Base-by-base conservation (phyloP, 2,329 filamentous ascomycete genomes). In the Aspergillus fumigatus region DNA sequence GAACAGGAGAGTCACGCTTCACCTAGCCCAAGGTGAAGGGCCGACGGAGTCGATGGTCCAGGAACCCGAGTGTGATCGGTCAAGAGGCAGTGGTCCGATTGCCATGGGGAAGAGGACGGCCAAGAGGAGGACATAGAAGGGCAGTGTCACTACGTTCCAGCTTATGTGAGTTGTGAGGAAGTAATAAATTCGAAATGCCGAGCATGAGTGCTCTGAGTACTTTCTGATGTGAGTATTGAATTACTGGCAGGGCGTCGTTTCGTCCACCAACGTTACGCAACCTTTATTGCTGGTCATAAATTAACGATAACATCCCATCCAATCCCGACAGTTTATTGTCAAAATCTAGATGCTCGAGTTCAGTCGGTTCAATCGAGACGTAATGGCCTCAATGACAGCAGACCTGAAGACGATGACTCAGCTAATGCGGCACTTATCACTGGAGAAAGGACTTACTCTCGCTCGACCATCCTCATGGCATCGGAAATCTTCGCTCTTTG, bases 381-480 rank as follows among this genome's bases (percentile, higher is more conserved):
- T 75, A 26, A 77, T 77, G 7, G 72, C 73, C 29, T 77, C 74
- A 51, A 77, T 77, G 40, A 77, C 73, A 47, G 73, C 74, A 57
- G 74, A 75, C 54, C 75, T 77, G 53, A 11, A 58, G 27, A 7
- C 4, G 38, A 47, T 48, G 9, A 54, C 3, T 68, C 54, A 63
- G 54, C 19, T 27, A 45, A 26, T 32, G 25, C 29, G 25, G 48
- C 23, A 47, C 49, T 21, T 52, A 32, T n/a, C n/a, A 29, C 26
- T 10, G 25, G 35, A 50, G 6, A 38, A 53, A 27, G 47, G 23
- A 70, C 74, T 59, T 56, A 77, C 75, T 80, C 78, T 71, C 78
- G 69, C 57, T 80, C 78, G 49, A 81, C 75, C 76, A 80, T 76
- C 43, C 67, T 71, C 76, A 79, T 79, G 5, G 78, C 78, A 64